Percentiles rank a stretch among this genome's conserved stretches.
Conservation (phyloP, 192 early-diverging fungal genomes). For the Coemansia sp. region DNA sequence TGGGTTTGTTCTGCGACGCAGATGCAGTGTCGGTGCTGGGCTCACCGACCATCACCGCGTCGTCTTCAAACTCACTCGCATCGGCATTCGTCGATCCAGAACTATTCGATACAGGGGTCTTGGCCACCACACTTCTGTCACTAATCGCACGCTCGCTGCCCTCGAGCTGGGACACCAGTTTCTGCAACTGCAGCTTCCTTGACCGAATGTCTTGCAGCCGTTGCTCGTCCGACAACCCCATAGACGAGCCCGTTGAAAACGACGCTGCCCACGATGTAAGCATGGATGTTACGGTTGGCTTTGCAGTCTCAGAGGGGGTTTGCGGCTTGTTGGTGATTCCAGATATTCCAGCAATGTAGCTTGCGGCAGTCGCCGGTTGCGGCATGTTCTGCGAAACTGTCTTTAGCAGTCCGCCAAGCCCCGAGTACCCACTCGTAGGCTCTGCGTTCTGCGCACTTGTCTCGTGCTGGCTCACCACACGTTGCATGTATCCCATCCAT, state of each 20-base stretch:
- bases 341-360: conserved; percentile 25
- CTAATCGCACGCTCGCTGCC: conserved; percentile 36
- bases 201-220: conserved; percentile 41
- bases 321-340: conserved; percentile 11
- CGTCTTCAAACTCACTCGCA: conserved; percentile 43
- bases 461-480: conserved; percentile 24
- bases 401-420: conserved; percentile 28
- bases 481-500: conserved; percentile 51
- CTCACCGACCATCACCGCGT: conserved; percentile 45
- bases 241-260: conserved; percentile 18
- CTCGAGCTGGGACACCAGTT: conserved; percentile 48
- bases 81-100: conserved; percentile 11
- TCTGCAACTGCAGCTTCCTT: conserved; percentile 42
- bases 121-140: not conserved
- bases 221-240: conserved; percentile 30
- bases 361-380: conserved; percentile 31
- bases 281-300: conserved; percentile 21
- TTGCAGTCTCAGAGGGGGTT: not conserved
- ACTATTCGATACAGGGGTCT: not conserved
- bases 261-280: conserved; percentile 40
- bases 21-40: conserved; percentile 14
- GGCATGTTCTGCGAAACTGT: conserved; percentile 37
- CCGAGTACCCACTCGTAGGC: conserved; percentile 7
- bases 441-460: not conserved
- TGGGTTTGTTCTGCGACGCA: not conserved